Evolutionary conservation across 495 filamentous ascomycete species (phyloP), one percentile per base, ranked within the genome.

Genomic region (Penicillium waksmanii): DNA sequence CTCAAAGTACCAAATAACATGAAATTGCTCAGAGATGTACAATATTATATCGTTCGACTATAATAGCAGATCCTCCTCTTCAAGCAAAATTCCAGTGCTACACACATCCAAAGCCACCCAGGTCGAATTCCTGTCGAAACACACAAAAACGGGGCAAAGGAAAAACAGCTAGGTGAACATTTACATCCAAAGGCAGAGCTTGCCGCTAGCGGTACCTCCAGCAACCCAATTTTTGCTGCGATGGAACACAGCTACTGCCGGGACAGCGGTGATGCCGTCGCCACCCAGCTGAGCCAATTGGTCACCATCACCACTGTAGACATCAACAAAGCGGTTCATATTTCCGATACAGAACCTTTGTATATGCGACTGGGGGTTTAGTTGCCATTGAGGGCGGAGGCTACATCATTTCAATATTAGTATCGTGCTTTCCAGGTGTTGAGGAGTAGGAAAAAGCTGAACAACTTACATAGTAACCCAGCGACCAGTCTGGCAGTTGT

Each of bases 301-400:
- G 66, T 95, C 87, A 2, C 95, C 95, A 34, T 85, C 78, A 10
- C 82, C 76, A 12, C 86, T 87, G 72, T 88, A 98, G 7, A 98
- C 84, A 70, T 98, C 95, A 3, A 98, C 90, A 62, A 97, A 97
- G 18, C 95, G 86, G 69, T 97, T 97, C 95, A 98, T 98, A 68
- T 97, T 98, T 1, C 91, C 96, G 58, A 98, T 94, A 46, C 87
- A 92, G 73, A 98, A 91, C 49, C 91, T 89, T 55, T 96, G 88
- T 6, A 92, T 83, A 23, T 85, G 85, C 50, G 93, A 89, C 38
- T 80, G 78, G 0, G 95, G 95, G 51, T 82, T 83, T 18, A 80
- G 71, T 73, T 98, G 96, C 95, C 95, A 98, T 63, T 97, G 91
- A 4, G 95, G 88, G 53, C 93, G 91, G 8, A 98, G 80, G 58